Evolutionary conservation across 2,329 filamentous ascomycete species (phyloP).

Genomic region (Penicillium sp.): DNA sequence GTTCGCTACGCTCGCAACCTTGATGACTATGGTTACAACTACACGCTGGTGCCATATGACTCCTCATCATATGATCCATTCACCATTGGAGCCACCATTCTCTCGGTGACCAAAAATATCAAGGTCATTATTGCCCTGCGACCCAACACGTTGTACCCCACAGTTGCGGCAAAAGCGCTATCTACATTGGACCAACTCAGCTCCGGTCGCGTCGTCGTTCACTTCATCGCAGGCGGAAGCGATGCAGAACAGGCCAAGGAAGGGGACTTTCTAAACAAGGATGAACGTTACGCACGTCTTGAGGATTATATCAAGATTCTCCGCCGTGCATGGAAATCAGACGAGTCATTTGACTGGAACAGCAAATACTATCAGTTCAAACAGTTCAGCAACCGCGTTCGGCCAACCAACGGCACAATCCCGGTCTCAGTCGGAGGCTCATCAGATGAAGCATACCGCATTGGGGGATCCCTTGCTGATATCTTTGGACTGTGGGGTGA

Average conservation of each 20-base stretch:
- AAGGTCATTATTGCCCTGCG: conserved; percentile 61
- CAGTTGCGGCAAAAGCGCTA: conserved; percentile 60
- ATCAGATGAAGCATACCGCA: conserved; percentile 57
- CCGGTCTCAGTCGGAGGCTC: conserved; percentile 60
- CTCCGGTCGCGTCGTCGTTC: conserved; percentile 57
- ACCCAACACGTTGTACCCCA: conserved; percentile 61
- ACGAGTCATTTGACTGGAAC: conserved; percentile 60
- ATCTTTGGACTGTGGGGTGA: conserved; percentile 65
- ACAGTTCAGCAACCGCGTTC: conserved; percentile 54
- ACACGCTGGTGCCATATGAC: conserved; percentile 60
- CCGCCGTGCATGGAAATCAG: conserved; percentile 55
- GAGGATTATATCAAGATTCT: conserved; percentile 63
- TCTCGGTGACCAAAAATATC: conserved; percentile 55
- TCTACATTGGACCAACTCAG: conserved; percentile 61
- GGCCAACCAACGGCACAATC: conserved; percentile 53
- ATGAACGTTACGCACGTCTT: conserved; percentile 55
- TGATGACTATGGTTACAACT: conserved; percentile 59
- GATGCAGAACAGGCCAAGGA: conserved; percentile 60
- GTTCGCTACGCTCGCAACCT: conserved; percentile 16
- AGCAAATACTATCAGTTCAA: conserved; percentile 60
- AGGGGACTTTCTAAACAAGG: conserved; percentile 58
- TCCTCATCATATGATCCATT: conserved; percentile 57
- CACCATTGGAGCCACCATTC: conserved; percentile 59
- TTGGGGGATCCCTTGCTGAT: conserved; percentile 57
- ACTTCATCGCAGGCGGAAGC: conserved; percentile 62